Conservation (phyloP, 208 protist genomes). For the Trypanosoma vivax region DNA sequence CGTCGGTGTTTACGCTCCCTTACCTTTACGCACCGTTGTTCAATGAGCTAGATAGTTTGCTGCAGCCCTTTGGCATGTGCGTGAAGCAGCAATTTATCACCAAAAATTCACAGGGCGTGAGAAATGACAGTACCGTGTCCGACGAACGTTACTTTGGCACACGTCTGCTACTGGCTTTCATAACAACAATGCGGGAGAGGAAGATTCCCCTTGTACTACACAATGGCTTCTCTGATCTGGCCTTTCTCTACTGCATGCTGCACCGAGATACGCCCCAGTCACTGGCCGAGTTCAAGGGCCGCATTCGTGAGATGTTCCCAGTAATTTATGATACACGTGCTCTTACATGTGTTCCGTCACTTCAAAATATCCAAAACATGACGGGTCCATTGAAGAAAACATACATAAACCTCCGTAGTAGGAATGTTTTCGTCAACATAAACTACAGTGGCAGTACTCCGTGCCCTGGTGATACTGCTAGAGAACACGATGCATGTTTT, state of each 20-base stretch:
- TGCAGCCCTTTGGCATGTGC: conserved; percentile 15
- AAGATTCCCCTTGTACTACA: conserved; percentile 49
- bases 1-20: no score
- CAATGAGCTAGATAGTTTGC: conserved; percentile 18
- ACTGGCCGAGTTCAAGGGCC: conserved; percentile 34
- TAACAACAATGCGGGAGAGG: conserved; percentile 25
- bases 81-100: not conserved
- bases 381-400: conserved; percentile 32
- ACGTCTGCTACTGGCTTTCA: conserved; percentile 28
- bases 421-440: not conserved
- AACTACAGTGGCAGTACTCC: not conserved
- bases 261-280: conserved; percentile 26
- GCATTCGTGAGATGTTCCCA: conserved; percentile 39
- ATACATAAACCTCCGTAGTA: conserved; percentile 1
- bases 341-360: conserved; percentile 26
- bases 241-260: conserved; percentile 41
- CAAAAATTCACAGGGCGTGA: not conserved
- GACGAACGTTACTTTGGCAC: conserved; percentile 27
- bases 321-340: conserved; percentile 59
- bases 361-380: conserved; percentile 36
- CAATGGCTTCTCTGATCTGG: conserved; percentile 58
- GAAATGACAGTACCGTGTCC: not conserved
- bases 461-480: not conserved
- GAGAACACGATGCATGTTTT: conserved; percentile 27
- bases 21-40: conserved; percentile 10